These are phyloP conservation scores for Geotrichum aggregatum DNA, from an alignment of 1,139 yeast species.

Conservation along the genomic window DNA sequence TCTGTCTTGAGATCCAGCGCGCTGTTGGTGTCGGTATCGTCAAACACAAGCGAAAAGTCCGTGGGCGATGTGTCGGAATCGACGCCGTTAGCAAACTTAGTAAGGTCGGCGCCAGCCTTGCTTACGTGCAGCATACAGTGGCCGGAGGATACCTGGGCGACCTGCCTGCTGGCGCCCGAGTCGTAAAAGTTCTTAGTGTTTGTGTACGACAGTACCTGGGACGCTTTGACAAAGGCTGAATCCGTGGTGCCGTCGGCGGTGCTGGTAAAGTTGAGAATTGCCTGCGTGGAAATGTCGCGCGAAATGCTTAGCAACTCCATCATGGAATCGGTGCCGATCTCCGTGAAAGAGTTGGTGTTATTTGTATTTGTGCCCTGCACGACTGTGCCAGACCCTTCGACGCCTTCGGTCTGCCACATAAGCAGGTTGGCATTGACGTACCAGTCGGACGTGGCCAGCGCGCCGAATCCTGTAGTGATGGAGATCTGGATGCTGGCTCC, in stretches of 20 bases:
- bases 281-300: conserved; percentile 16
- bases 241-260: conserved; percentile 10
- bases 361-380: conserved; percentile 15
- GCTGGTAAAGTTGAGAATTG: conserved; percentile 18
- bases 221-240: conserved; percentile 15
- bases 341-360: conserved; percentile 14
- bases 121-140: conserved; percentile 16
- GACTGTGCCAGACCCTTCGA: conserved; percentile 30
- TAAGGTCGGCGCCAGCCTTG: conserved; percentile 15
- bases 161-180: conserved; percentile 11
- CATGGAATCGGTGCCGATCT: conserved; percentile 3
- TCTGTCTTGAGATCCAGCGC: conserved; percentile 12
- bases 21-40: conserved; percentile 13
- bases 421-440: conserved; percentile 61
- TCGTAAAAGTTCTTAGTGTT: conserved; percentile 17
- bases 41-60: conserved; percentile 12
- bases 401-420: conserved; percentile 50
- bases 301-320: conserved; percentile 17
- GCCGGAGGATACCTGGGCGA: conserved; percentile 20
- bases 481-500: conserved; percentile 32
- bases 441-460: conserved; percentile 50
- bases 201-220: conserved; percentile 19
- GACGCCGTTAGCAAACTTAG: conserved; percentile 4
- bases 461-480: conserved; percentile 57
- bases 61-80: conserved; percentile 13